phyloP scores from a whole-genome alignment of 495 filamentous ascomycete genomes.

The Lophium mytilinum region DNA sequence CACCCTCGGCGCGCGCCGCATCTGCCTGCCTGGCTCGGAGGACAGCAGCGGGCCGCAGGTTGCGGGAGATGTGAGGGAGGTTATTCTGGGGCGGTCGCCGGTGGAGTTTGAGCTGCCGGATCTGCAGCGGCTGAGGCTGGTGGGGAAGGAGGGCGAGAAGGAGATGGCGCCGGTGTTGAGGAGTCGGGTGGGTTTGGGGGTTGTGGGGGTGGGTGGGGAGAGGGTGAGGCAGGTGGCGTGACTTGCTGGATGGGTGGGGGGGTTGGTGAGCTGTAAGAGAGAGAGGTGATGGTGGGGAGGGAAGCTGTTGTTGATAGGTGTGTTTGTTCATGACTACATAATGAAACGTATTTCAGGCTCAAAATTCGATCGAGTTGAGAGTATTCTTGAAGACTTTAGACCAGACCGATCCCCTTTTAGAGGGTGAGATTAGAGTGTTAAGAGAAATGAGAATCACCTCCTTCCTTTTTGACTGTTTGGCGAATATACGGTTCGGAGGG shows the following conservation, averaged over 20 bases:
- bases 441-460: too few relatives aligned
- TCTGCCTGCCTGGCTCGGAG: slow-evolving; percentile 45
- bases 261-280: not conserved
- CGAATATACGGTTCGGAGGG: too few relatives aligned
- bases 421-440: too few relatives aligned
- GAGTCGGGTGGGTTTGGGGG: not conserved
- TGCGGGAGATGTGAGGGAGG: not conserved
- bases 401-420: too few relatives aligned
- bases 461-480: too few relatives aligned
- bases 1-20: slow-evolving; percentile 51
- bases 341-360: too few relatives aligned
- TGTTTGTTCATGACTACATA: too few relatives aligned
- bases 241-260: not conserved
- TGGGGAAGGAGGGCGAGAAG: slow-evolving; percentile 13
- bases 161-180: slow-evolving; percentile 18
- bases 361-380: too few relatives aligned
- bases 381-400: too few relatives aligned
- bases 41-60: not conserved
- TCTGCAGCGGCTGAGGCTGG: not conserved
- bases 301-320: too few relatives aligned
- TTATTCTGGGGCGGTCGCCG: not conserved
- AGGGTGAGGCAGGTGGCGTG: too few relatives aligned
- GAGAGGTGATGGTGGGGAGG: too few relatives aligned
- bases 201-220: not conserved
- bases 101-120: slow-evolving; percentile 1